These are phyloP conservation scores for Fusarium chlamydosporum DNA, from an alignment of 2,329 filamentous ascomycete species.

Conservation along the genomic window DNA sequence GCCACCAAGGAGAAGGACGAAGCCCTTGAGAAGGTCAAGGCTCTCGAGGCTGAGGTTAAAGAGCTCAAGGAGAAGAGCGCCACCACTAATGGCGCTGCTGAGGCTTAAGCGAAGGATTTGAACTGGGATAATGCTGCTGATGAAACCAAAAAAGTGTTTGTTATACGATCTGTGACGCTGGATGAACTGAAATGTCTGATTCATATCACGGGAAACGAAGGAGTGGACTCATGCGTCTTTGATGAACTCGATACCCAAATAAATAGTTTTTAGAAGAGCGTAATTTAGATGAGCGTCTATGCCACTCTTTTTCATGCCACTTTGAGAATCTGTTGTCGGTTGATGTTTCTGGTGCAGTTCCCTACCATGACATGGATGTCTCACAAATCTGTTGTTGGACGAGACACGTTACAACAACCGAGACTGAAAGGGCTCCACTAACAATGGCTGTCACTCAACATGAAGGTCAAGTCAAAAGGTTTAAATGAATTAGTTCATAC, in stretches of 20 bases:
- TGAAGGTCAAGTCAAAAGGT: neutral
- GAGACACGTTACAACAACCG: neutral
- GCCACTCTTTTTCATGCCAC: constrained; percentile 42
- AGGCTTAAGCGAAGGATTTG: constrained; percentile 32
- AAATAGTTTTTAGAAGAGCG: constrained; percentile 48
- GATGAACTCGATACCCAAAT: constrained; percentile 53
- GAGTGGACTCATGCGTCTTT: constrained; percentile 51
- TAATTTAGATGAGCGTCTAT: constrained; percentile 46
- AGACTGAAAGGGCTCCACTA: neutral
- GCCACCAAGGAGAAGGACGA: constrained; percentile 29
- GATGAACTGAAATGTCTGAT: constrained; percentile 48
- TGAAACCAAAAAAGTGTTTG: constrained; percentile 39
- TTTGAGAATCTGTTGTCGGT: neutral
- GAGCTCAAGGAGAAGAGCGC: constrained; percentile 41
- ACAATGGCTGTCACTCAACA: neutral
- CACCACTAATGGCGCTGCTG: constrained; percentile 36
- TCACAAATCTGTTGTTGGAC: constrained; percentile 6
- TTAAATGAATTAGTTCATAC: no score
- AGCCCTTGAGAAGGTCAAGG: constrained; percentile 37
- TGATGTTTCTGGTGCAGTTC: neutral
- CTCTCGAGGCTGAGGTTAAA: constrained; percentile 43
- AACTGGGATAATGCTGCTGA: constrained; percentile 36
- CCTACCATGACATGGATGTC: neutral
- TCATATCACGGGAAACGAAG: constrained; percentile 51
- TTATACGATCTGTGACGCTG: constrained; percentile 46